These are phyloP conservation scores for Rhizopus delemar DNA, from an alignment of 371 early-diverging fungal genomes.

Conservation along the genomic window DNA sequence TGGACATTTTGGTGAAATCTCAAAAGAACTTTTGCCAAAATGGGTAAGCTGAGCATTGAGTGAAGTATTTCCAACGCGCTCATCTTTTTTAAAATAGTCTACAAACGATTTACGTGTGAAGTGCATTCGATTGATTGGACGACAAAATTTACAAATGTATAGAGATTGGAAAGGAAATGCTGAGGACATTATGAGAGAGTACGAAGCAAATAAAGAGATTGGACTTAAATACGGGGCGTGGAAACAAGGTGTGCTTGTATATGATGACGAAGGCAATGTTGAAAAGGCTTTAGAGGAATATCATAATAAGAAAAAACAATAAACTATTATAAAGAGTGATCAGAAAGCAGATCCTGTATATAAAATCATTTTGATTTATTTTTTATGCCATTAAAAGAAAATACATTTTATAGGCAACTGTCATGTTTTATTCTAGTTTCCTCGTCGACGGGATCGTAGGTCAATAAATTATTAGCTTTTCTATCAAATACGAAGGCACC, in stretches of 20 bases:
- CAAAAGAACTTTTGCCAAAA: slow-evolving; percentile 74
- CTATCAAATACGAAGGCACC: too few species aligned
- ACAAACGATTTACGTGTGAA: slow-evolving; percentile 86
- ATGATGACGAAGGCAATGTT: slow-evolving; percentile 83
- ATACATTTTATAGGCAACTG: too few species aligned
- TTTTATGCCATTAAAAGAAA: too few species aligned
- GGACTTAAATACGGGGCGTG: slow-evolving; percentile 76
- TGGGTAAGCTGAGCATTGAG: slow-evolving; percentile 64
- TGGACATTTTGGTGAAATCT: slow-evolving; percentile 86
- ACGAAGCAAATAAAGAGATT: slow-evolving; percentile 77
- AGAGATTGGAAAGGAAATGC: slow-evolving; percentile 82
- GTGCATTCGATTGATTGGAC: slow-evolving; percentile 81
- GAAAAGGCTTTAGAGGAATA: slow-evolving; percentile 39
- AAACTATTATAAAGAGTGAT: not conserved
- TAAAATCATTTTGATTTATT: too few species aligned
- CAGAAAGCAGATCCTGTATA: too few species aligned
- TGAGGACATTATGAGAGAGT: slow-evolving; percentile 71
- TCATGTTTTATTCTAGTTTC: too few species aligned
- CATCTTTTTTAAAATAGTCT: slow-evolving; percentile 39
- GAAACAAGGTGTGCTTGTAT: slow-evolving; percentile 83
- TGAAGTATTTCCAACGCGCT: not conserved
- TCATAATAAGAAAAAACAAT: slow-evolving; percentile 13
- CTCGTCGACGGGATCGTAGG: too few species aligned
- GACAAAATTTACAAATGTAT: slow-evolving; percentile 87
- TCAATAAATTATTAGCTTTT: too few species aligned